Evolutionary conservation across 2,329 filamentous ascomycete genomes (phyloP), one percentile per base, ranked within the genome.

Genomic region (Exophiala dermatitidis): DNA sequence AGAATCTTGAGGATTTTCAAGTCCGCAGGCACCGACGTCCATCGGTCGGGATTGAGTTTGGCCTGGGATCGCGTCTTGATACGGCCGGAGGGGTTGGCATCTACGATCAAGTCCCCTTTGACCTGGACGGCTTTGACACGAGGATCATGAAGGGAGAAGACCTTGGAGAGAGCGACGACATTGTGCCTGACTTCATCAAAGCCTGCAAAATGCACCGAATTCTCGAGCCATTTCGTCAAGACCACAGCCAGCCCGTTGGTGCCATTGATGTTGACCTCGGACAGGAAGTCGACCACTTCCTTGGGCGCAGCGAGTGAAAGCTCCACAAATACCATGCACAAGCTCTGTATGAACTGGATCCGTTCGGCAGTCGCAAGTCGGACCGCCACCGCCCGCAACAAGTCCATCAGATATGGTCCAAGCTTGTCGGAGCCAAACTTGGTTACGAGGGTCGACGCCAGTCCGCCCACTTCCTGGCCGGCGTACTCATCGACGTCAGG

Each of bases 131-230:
- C 83, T 8, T 81, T 75, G 32, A 98, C 71, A 32, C 91, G 85
- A 6, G 83, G 75, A 64, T 97, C 91, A 65, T 93, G 86, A 12
- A 98, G 78, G 50, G 85, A 84, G 69, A 93, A 97, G 2, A 98
- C 76, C 66, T 94, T 95, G 0, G 90, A 90, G 2, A 98, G 79
- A 4, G 93, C 93, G 63, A 95, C 91, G 54, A 96, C 88, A 66
- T 97, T 98, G 70, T 96, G 89, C 62, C 90, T 82, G 63, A 97
- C 97, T 69, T 96, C 91, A 64, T 97, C 90, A 64, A 96, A 98
- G 8, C 93, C 93, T n/a, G 90, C 90, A 71, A 98, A 98, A 69
- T 86, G 95, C 69, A 95, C 81, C 3, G 90, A 95, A 70, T 97
- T 95, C 73, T 97, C 93, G 1, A 98, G 77, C 93, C 93, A 98